Conservation (phyloP, 257 asterid genomes). For the Ajuga chamaepitys region DNA sequence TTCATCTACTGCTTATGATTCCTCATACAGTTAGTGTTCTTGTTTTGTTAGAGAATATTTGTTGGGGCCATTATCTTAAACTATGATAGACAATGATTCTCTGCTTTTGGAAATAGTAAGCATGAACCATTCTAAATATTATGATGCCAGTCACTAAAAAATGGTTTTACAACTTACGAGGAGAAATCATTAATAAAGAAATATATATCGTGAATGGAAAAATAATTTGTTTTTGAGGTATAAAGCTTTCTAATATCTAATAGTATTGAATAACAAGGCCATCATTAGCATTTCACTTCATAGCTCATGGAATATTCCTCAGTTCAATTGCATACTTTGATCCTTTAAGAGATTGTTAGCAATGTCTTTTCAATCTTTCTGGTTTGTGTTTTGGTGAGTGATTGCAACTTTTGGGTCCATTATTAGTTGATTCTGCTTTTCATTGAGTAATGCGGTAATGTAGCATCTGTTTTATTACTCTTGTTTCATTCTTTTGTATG, state of each 20-base stretch:
- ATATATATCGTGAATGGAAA: not conserved
- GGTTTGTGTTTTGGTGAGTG: not conserved
- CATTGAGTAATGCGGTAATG: not conserved
- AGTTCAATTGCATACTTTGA: not conserved
- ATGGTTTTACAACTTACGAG: not conserved
- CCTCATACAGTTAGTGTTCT: not conserved
- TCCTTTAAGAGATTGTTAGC: not conserved
- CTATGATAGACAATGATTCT: not conserved
- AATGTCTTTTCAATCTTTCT: not conserved
- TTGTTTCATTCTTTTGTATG: not conserved
- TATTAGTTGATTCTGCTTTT: constrained; percentile 4
- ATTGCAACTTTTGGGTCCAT: not conserved
- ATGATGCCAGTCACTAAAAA: not conserved
- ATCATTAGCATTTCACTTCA: not conserved
- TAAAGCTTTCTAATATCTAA: not conserved
- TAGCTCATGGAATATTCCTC: constrained; percentile 11
- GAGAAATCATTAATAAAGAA: not conserved
- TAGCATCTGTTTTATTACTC: not conserved
- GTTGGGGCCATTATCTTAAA: not conserved
- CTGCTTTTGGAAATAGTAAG: not conserved
- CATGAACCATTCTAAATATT: not conserved
- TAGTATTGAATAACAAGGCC: not conserved
- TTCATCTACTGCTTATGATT: too few relatives aligned
- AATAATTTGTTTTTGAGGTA: not conserved
- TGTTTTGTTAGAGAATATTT: not conserved